A percentile compares a stretch with the other conserved stretches of the same genome.
These are phyloP conservation scores for Coniochaeta hoffmannii DNA, from an alignment of 2,329 filamentous ascomycete species.

Conservation along the genomic window DNA sequence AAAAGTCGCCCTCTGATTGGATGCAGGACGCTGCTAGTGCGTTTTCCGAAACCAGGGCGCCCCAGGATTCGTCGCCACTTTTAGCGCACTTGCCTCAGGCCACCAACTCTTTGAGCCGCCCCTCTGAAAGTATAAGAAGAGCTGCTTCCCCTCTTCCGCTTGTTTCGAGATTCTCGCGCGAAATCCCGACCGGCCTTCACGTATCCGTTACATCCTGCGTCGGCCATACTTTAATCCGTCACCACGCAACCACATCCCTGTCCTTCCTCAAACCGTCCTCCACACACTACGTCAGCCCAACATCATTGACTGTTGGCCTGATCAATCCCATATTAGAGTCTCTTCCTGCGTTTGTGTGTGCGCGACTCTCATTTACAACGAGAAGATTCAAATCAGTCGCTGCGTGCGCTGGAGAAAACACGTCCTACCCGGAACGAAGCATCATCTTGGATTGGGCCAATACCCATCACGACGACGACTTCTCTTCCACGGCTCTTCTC, in stretches of 20 bases:
- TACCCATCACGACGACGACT: constrained; percentile 12
- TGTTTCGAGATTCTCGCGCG: constrained; percentile 42
- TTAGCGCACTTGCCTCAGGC: constrained; percentile 36
- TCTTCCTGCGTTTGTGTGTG: constrained; percentile 18
- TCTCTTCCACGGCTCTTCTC: constrained; percentile 5
- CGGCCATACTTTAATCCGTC: constrained; percentile 32
- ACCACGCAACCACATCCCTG: constrained; percentile 21
- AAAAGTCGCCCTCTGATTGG: background rate
- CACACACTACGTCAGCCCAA: constrained; percentile 2
- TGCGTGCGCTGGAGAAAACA: constrained; percentile 14
- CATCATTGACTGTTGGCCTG: constrained; percentile 4
- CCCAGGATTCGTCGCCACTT: constrained; percentile 34
- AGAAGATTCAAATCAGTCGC: constrained; percentile 16
- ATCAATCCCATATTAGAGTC: constrained; percentile 6
- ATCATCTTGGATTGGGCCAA: constrained; percentile 7
- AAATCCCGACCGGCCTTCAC: constrained; percentile 49
- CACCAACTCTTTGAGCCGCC: constrained; percentile 5
- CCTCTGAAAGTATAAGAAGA: constrained; percentile 49
- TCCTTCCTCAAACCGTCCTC: constrained; percentile 14
- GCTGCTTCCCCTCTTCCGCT: constrained; percentile 40
- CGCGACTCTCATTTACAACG: constrained; percentile 20
- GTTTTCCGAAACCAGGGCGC: constrained; percentile 27
- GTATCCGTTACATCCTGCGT: constrained; percentile 36
- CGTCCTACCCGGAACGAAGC: constrained; percentile 16
- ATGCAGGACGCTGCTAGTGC: background rate